These are phyloP conservation scores for Xerocomellus intermedius DNA, from an alignment of 768 basidiomycete species.

Conservation along the genomic window DNA sequence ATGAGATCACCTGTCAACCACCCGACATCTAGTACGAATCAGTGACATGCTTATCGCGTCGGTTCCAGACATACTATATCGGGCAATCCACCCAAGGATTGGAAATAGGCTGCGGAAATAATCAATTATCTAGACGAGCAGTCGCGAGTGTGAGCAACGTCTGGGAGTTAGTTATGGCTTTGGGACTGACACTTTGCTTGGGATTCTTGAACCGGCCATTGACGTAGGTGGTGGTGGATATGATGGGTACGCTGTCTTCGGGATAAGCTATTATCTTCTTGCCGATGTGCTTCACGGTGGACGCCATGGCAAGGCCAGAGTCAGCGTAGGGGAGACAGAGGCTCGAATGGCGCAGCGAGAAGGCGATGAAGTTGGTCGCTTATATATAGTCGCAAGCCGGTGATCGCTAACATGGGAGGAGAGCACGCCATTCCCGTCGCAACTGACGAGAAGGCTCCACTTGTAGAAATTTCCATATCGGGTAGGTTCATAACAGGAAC, in stretches of 20 bases:
- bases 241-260: slow-evolving; percentile 55
- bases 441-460: background rate
- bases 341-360: too few species aligned
- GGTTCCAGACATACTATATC: slow-evolving; percentile 65
- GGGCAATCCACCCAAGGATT: slow-evolving; percentile 77
- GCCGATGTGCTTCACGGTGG: slow-evolving; percentile 44
- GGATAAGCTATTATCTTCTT: slow-evolving; percentile 62
- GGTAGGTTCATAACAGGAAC: too few species aligned
- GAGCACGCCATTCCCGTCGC: slow-evolving; percentile 17
- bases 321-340: background rate
- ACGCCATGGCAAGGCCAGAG: slow-evolving; percentile 31
- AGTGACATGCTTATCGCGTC: background rate
- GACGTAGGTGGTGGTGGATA: slow-evolving; percentile 60
- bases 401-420: slow-evolving; percentile 13
- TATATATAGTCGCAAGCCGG: background rate
- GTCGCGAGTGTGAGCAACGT: background rate
- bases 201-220: slow-evolving; percentile 43
- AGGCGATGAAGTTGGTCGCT: background rate
- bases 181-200: slow-evolving; percentile 41
- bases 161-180: background rate
- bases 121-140: slow-evolving; percentile 43
- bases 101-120: slow-evolving; percentile 83
- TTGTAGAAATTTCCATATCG: background rate
- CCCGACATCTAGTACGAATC: slow-evolving; percentile 49
- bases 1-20: slow-evolving; percentile 88